A percentile compares a stretch with the other conserved stretches of the same genome.
Conservation (phyloP, 176 grass and related monocot genomes). For the Calamus simplicifolius region DNA sequence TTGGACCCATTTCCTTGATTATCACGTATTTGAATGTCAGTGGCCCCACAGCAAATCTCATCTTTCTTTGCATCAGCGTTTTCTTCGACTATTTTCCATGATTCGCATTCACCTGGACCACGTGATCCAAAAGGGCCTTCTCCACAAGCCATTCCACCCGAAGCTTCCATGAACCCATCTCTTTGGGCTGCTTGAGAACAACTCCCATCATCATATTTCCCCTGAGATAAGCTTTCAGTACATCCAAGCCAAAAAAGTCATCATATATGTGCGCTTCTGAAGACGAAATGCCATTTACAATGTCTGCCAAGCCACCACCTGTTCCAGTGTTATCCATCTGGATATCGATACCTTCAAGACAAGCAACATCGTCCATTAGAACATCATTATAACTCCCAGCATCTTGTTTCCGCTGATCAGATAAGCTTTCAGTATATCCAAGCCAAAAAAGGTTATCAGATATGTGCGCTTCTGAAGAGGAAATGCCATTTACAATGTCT, state of each 20-base stretch:
- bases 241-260: not conserved
- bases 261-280: not conserved
- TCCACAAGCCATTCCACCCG: slow-evolving; percentile 1
- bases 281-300: not conserved
- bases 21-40: no score
- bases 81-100: slow-evolving; percentile 9
- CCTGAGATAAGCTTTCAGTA: not conserved
- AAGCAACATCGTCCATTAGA: not conserved
- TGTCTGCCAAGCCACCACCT: not conserved
- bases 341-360: not conserved
- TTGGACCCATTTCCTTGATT: no score
- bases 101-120: slow-evolving; percentile 23
- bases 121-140: slow-evolving; percentile 10
- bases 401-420: no score
- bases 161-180: not conserved
- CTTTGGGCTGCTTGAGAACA: not conserved
- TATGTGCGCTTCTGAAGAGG: no score
- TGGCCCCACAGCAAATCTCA: no score
- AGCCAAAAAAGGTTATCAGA: no score
- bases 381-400: no score
- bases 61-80: not conserved
- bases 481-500: no score
- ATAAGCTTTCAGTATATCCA: no score
- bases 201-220: not conserved
- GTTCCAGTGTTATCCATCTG: not conserved